Conservation (phyloP, 2,329 filamentous ascomycete species). For the Trichoderma sp. region DNA sequence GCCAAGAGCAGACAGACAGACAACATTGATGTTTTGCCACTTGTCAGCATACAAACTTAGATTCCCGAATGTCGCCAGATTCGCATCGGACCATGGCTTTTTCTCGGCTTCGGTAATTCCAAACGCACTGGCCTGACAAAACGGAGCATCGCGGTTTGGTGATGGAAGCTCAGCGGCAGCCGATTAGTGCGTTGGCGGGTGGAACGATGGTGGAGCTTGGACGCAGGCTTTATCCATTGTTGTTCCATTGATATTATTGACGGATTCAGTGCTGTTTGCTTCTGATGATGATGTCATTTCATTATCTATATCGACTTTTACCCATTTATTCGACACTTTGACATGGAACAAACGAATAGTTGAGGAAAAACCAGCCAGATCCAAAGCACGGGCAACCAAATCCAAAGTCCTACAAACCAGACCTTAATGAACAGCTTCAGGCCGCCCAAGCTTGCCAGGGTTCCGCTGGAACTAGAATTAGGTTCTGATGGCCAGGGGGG, state of each 20-base stretch:
- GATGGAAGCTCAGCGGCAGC: background rate
- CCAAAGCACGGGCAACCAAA: background rate
- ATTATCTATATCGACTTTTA: background rate
- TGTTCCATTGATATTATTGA: background rate
- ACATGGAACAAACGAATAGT: background rate
- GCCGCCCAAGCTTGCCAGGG: background rate
- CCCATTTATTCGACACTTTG: background rate
- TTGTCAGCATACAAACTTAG: background rate
- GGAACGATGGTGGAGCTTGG: slow-evolving; percentile 6
- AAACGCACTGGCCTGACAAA: background rate
- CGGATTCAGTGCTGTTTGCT: background rate
- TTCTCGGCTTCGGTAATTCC: background rate
- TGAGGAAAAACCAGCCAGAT: background rate
- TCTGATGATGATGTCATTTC: background rate
- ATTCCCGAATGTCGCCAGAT: background rate
- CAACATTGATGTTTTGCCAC: background rate
- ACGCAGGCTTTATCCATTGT: background rate
- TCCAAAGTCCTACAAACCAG: background rate
- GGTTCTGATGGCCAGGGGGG: background rate
- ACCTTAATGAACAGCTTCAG: background rate
- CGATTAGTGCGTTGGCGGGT: background rate
- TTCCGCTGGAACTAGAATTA: background rate
- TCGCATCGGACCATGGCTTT: background rate
- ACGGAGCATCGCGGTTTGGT: background rate
- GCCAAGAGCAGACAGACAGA: background rate